phyloP scores from a whole-genome alignment of 371 early-diverging fungal species.

The Lichtheimia ramosa region DNA sequence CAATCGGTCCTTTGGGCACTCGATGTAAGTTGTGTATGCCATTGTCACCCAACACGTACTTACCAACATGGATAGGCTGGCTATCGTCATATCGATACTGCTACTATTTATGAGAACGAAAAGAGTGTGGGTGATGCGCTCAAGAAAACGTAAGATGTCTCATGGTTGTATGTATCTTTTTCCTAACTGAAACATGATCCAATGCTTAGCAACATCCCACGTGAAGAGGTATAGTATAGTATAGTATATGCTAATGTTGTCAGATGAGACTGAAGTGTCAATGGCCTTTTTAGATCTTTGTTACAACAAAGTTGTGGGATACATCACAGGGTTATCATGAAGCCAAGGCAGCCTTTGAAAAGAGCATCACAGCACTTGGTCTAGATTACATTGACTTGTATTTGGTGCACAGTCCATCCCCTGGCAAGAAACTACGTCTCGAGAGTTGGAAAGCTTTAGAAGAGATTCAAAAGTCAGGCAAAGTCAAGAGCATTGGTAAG shows the following conservation, averaged over 20 bases:
- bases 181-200: not conserved
- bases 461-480: conserved; percentile 38
- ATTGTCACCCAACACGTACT: not conserved
- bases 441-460: conserved; percentile 51
- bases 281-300: conserved; percentile 62
- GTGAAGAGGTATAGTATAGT: conserved; percentile 36
- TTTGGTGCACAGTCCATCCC: conserved; percentile 69
- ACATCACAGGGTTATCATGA: conserved; percentile 47
- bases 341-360: conserved; percentile 42
- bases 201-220: conserved; percentile 42
- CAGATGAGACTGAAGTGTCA: too few relatives aligned
- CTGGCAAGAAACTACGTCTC: conserved; percentile 40
- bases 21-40: conserved; percentile 20
- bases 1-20: conserved; percentile 49
- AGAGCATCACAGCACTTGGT: conserved; percentile 54
- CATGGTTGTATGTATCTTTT: too few relatives aligned
- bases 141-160: conserved; percentile 34
- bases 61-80: conserved; percentile 31
- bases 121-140: conserved; percentile 49
- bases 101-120: conserved; percentile 45
- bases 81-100: conserved; percentile 55
- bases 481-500: conserved; percentile 49
- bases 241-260: not conserved
- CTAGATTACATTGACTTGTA: conserved; percentile 73
- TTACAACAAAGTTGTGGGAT: conserved; percentile 73